A percentile compares a stretch with the other conserved stretches of the same genome.
These are phyloP conservation scores for Chlorophyllum brunneum DNA, from an alignment of 768 basidiomycete genomes.

Conservation along the genomic window DNA sequence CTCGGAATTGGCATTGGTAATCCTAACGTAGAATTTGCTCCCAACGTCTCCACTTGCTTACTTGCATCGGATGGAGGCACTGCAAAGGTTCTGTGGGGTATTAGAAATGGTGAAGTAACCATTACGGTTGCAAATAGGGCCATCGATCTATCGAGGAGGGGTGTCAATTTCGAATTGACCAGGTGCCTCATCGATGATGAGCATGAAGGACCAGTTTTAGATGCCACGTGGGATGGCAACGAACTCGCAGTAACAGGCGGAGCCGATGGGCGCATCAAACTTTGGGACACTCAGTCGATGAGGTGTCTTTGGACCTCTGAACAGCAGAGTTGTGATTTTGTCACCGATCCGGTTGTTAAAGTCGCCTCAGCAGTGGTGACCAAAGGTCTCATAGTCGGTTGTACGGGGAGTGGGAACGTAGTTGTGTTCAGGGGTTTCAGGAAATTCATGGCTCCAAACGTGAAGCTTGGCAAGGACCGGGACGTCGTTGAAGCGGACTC, in stretches of 20 bases:
- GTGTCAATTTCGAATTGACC: slow-evolving; percentile 40
- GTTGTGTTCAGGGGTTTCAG: slow-evolving; percentile 49
- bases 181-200: slow-evolving; percentile 52
- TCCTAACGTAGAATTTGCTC: slow-evolving; percentile 71
- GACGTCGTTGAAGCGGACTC: slow-evolving; percentile 16
- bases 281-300: slow-evolving; percentile 62
- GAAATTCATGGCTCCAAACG: background rate
- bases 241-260: slow-evolving; percentile 47
- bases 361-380: slow-evolving; percentile 38
- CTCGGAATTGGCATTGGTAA: slow-evolving; percentile 64
- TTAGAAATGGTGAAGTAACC: slow-evolving; percentile 61
- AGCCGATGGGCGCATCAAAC: slow-evolving; percentile 62
- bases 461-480: background rate
- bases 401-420: slow-evolving; percentile 53
- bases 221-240: slow-evolving; percentile 48
- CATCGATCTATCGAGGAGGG: slow-evolving; percentile 49
- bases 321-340: slow-evolving; percentile 25
- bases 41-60: slow-evolving; percentile 57
- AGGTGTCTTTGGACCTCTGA: slow-evolving; percentile 65
- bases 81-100: slow-evolving; percentile 73
- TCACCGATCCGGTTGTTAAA: slow-evolving; percentile 48
- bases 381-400: slow-evolving; percentile 46
- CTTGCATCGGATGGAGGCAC: slow-evolving; percentile 61
- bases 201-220: slow-evolving; percentile 58
- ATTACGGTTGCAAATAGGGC: slow-evolving; percentile 53